phyloP scores from a whole-genome alignment of 139 green algal species.

The Chlorella sp. region DNA sequence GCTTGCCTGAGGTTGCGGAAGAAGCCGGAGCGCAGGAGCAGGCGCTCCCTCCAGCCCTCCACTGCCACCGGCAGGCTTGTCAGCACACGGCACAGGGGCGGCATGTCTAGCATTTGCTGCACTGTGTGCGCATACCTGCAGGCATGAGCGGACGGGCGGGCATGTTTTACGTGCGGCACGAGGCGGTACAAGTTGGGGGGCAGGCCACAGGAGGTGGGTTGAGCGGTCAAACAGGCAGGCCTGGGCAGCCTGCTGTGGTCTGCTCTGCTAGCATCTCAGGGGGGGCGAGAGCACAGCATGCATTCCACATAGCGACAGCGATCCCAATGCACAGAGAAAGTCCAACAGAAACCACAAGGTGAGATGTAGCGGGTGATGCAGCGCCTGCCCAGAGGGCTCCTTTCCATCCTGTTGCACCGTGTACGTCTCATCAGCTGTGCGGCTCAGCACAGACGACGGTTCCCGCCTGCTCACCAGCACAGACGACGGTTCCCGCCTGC shows the following conservation, averaged over 20 bases:
- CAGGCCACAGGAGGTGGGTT: background rate
- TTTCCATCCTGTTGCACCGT: no score
- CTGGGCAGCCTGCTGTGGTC: background rate
- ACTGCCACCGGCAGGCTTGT: slow-evolving; percentile 37
- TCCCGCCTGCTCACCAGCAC: no score
- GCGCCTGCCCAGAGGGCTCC: no score
- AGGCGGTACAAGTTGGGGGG: background rate
- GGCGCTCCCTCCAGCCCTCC: slow-evolving; percentile 50
- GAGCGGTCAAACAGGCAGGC: no score
- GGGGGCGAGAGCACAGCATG: background rate
- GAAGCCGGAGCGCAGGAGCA: slow-evolving; percentile 10
- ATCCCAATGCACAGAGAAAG: no score
- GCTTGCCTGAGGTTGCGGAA: slow-evolving; percentile 21
- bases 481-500: no score
- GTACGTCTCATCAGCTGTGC: no score
- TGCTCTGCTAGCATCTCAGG: background rate
- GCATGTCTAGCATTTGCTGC: slow-evolving; percentile 13
- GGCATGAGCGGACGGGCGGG: background rate
- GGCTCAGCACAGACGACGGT: no score
- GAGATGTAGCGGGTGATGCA: no score
- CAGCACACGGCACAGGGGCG: slow-evolving; percentile 43
- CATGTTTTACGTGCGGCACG: background rate
- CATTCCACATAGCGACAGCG: no score
- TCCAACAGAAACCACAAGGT: no score
- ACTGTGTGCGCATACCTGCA: slow-evolving; percentile 32